Percentiles rank a stretch among this genome's conserved stretches.
Evolutionary conservation across 2,329 filamentous ascomycete species (phyloP).

Genomic region (Claviceps sp.): DNA sequence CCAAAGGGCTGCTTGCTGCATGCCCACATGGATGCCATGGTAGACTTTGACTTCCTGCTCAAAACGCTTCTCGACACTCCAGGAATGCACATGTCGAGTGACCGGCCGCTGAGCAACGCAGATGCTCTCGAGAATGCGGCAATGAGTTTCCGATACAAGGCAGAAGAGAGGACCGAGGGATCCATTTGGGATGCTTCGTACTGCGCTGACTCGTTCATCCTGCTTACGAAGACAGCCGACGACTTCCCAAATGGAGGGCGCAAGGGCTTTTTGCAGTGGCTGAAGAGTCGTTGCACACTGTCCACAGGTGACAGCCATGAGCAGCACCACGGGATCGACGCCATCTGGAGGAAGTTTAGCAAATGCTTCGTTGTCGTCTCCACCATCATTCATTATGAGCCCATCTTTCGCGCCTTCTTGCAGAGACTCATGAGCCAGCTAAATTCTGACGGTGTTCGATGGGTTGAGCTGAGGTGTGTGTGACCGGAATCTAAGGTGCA

Average conservation of each 20-base stretch:
- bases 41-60: conserved; percentile 72
- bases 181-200: conserved; percentile 59
- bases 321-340: conserved; percentile 72
- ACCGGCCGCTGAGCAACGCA: conserved; percentile 40
- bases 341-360: conserved; percentile 72
- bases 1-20: conserved; percentile 81
- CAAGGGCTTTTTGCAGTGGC: conserved; percentile 61
- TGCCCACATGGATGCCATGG: conserved; percentile 83
- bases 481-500: not conserved
- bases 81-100: conserved; percentile 59
- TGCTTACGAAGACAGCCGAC: conserved; percentile 50
- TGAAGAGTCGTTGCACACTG: conserved; percentile 60
- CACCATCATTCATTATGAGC: conserved; percentile 76
- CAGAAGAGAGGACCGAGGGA: conserved; percentile 27
- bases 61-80: conserved; percentile 56
- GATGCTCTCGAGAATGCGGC: conserved; percentile 38
- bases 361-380: conserved; percentile 61
- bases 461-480: conserved; percentile 58
- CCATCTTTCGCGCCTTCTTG: conserved; percentile 69
- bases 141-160: conserved; percentile 50
- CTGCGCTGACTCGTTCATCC: conserved; percentile 40
- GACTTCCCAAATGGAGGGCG: conserved; percentile 62
- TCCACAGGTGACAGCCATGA: conserved; percentile 58
- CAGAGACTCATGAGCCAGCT: conserved; percentile 57
- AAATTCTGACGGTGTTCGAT: conserved; percentile 69